Percentiles rank a stretch among this genome's conserved stretches.
Conservation (phyloP, 495 filamentous ascomycete species). For the Aspergillus biplanus region DNA sequence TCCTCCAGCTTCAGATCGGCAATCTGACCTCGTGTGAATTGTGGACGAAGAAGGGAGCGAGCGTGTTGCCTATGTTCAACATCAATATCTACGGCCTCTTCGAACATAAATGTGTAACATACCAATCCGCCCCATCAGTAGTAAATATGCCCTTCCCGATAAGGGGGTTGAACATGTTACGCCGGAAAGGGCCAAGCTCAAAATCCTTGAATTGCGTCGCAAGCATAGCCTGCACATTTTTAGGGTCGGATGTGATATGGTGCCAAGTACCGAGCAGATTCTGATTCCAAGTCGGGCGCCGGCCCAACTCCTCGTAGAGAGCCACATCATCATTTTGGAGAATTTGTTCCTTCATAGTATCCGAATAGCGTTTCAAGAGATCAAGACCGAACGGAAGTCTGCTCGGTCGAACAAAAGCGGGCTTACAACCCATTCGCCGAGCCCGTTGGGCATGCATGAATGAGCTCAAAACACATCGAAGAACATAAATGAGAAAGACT, state of each 20-base stretch:
- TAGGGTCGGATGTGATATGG: slow-evolving; percentile 63
- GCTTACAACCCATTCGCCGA: too few relatives aligned
- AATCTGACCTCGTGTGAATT: slow-evolving; percentile 37
- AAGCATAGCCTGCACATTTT: slow-evolving; percentile 79
- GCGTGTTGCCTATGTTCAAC: slow-evolving; percentile 33
- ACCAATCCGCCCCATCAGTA: slow-evolving; percentile 63
- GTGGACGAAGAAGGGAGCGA: slow-evolving; percentile 46
- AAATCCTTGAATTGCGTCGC: slow-evolving; percentile 72
- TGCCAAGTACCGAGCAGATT: too few relatives aligned
- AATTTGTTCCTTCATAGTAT: too few relatives aligned
- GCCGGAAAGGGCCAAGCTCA: slow-evolving; percentile 36
- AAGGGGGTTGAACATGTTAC: slow-evolving; percentile 37
- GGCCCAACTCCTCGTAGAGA: too few relatives aligned
- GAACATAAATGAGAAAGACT: too few relatives aligned
- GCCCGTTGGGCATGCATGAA: too few relatives aligned
- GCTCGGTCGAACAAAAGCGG: too few relatives aligned
- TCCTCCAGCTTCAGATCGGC: slow-evolving; percentile 43
- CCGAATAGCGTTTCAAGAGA: too few relatives aligned
- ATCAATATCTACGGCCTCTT: not conserved
- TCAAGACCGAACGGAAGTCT: too few relatives aligned
- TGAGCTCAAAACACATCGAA: too few relatives aligned
- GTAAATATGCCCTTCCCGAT: slow-evolving; percentile 63
- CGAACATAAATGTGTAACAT: not conserved
- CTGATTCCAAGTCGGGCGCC: too few relatives aligned
- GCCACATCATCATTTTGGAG: too few relatives aligned